Evolutionary conservation across 139 green algal genomes (phyloP).

Genomic region (Monoraphidium neglectum): DNA sequence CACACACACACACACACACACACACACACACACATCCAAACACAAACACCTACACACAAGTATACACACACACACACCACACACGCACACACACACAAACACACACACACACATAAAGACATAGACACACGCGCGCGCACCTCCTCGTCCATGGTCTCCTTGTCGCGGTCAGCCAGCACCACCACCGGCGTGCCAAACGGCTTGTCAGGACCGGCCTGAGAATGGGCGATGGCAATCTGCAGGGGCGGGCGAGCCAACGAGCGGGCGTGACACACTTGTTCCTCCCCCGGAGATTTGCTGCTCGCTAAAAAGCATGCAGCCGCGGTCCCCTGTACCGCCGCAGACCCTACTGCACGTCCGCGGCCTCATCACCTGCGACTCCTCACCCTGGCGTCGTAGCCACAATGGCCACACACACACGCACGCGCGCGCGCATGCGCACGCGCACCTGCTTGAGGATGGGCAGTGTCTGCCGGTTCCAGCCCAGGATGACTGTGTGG

Average conservation of each 20-base stretch:
- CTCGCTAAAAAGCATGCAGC: too few relatives aligned
- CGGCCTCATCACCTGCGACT: not conserved
- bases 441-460: constrained; percentile 33
- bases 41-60: too few relatives aligned
- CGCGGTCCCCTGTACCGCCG: too few relatives aligned
- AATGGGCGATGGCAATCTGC: constrained; percentile 29
- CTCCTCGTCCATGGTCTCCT: constrained; percentile 31
- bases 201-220: not conserved
- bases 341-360: not conserved
- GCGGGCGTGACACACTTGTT: not conserved
- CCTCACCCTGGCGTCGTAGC: not conserved
- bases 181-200: constrained; percentile 38
- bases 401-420: not conserved
- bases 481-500: constrained; percentile 44
- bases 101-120: too few relatives aligned
- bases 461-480: constrained; percentile 39
- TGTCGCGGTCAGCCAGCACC: constrained; percentile 44
- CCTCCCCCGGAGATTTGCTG: not conserved
- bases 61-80: too few relatives aligned
- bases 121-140: not conserved
- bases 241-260: not conserved
- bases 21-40: too few relatives aligned
- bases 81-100: too few relatives aligned
- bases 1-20: too few relatives aligned
- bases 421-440: too few relatives aligned